Percentiles rank a stretch among this genome's conserved stretches.
phyloP scores from a whole-genome alignment of 2,329 filamentous ascomycete genomes.

The Fusarium fujikuroi region DNA sequence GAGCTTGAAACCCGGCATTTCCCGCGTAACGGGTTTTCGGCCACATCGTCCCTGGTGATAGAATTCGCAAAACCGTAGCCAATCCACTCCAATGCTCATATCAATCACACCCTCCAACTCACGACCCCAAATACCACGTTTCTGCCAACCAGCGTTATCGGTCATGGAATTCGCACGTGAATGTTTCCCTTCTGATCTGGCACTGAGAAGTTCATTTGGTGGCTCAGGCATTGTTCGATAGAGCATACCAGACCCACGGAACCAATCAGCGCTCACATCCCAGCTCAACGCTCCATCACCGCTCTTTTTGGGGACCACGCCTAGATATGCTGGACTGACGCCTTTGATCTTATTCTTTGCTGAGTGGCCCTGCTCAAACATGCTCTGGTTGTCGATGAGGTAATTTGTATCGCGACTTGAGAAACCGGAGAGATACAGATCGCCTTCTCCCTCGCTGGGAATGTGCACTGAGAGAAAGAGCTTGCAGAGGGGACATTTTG shows the following conservation, averaged over 20 bases:
- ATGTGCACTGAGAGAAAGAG: conserved; percentile 50
- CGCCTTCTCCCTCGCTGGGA: conserved; percentile 45
- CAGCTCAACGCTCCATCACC: conserved; percentile 44
- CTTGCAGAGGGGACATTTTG: conserved; percentile 51
- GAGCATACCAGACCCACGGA: conserved; percentile 49
- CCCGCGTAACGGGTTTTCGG: conserved; percentile 35
- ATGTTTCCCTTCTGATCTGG: conserved; percentile 29
- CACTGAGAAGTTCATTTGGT: conserved; percentile 41
- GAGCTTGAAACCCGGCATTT: conserved; percentile 48
- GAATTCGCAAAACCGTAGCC: conserved; percentile 50
- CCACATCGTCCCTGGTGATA: conserved; percentile 50
- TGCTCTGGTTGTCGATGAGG: conserved; percentile 46
- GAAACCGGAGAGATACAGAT: conserved; percentile 48
- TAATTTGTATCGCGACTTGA: conserved; percentile 51
- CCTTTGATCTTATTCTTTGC: conserved; percentile 45
- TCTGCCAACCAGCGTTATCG: conserved; percentile 42
- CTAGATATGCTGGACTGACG: conserved; percentile 47
- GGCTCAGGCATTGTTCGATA: conserved; percentile 46
- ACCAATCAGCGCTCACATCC: conserved; percentile 49
- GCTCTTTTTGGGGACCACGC: conserved; percentile 49
- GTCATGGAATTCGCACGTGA: conserved; percentile 35
- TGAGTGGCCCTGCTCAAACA: conserved; percentile 48
- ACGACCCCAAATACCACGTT: conserved; percentile 50
- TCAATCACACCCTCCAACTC: conserved; percentile 47
- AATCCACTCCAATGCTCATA: conserved; percentile 47